These are phyloP conservation scores for Scolecobasidium constrictum DNA, from an alignment of 2,329 filamentous ascomycete species.

Conservation along the genomic window DNA sequence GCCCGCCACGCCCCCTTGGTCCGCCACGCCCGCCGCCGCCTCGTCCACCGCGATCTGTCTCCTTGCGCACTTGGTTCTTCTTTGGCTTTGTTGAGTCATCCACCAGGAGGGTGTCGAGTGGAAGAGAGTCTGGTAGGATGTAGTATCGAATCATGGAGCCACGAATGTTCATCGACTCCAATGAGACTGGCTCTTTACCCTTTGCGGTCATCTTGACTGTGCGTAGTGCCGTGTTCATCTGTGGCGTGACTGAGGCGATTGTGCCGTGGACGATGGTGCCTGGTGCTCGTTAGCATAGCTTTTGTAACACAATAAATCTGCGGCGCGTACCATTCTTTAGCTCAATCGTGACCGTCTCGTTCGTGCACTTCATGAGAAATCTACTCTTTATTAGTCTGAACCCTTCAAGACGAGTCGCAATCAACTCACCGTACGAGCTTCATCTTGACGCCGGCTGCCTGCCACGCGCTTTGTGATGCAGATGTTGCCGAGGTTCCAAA, in stretches of 20 bases:
- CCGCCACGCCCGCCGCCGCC: conserved; percentile 42
- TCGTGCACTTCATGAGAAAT: conserved; percentile 98
- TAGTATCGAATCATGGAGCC: conserved; percentile 94
- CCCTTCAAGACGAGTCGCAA: too few species aligned
- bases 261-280: conserved; percentile 95
- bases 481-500: too few species aligned
- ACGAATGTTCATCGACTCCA: conserved; percentile 94
- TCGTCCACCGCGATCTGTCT: conserved; percentile 43
- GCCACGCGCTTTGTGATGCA: too few species aligned
- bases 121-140: conserved; percentile 90
- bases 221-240: conserved; percentile 96
- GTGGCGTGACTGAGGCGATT: conserved; percentile 89
- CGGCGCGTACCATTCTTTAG: conserved; percentile 79
- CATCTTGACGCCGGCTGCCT: too few species aligned
- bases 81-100: conserved; percentile 88
- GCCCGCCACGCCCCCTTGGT: conserved; percentile 29
- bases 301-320: too few species aligned
- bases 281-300: conserved; percentile 24
- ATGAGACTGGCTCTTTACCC: conserved; percentile 73
- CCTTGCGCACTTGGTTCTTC: conserved; percentile 99
- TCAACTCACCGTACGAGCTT: too few species aligned
- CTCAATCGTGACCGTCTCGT: conserved; percentile 97
- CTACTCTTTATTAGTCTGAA: too few species aligned
- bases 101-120: conserved; percentile 87
- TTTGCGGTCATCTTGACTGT: conserved; percentile 94